These are phyloP conservation scores for Aspergillus ostianus DNA, from an alignment of 495 filamentous ascomycete genomes.

Conservation along the genomic window DNA sequence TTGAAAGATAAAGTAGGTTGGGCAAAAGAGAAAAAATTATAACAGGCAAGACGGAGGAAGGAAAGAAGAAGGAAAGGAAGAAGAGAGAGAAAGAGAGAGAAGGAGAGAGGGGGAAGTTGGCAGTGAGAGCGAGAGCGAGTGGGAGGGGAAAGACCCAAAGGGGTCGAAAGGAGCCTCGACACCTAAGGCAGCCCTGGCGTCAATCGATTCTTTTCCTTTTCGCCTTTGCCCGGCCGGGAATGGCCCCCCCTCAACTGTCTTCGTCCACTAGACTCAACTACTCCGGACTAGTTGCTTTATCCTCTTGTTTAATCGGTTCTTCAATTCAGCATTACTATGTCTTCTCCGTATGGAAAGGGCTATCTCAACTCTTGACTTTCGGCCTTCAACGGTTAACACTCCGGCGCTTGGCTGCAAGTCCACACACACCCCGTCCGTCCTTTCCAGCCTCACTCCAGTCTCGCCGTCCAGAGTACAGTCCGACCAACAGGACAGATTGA, in stretches of 20 bases:
- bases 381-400: too few species aligned
- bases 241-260: too few species aligned
- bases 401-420: too few species aligned
- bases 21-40: conserved; percentile 1
- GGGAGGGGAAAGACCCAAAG: conserved; percentile 21
- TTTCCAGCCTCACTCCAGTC: neutral
- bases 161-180: conserved; percentile 15
- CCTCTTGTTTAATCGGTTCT: too few species aligned
- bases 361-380: too few species aligned
- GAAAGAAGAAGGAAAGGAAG: conserved; percentile 16
- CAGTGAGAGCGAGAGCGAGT: conserved; percentile 22
- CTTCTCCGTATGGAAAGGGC: too few species aligned
- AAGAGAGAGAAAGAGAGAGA: conserved; percentile 17
- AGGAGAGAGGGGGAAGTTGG: conserved; percentile 17
- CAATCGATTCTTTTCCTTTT: neutral
- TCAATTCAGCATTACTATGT: too few species aligned
- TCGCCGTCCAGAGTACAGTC: neutral
- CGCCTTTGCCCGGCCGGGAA: too few species aligned
- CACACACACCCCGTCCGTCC: neutral
- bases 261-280: too few species aligned
- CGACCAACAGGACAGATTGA: neutral
- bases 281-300: too few species aligned
- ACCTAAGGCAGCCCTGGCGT: neutral
- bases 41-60: conserved; percentile 5
- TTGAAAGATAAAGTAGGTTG: conserved; percentile 1